Evolutionary conservation across 2,329 filamentous ascomycete species (phyloP), one percentile per base, ranked within the genome.

Genomic region (Trichoderma sp.): DNA sequence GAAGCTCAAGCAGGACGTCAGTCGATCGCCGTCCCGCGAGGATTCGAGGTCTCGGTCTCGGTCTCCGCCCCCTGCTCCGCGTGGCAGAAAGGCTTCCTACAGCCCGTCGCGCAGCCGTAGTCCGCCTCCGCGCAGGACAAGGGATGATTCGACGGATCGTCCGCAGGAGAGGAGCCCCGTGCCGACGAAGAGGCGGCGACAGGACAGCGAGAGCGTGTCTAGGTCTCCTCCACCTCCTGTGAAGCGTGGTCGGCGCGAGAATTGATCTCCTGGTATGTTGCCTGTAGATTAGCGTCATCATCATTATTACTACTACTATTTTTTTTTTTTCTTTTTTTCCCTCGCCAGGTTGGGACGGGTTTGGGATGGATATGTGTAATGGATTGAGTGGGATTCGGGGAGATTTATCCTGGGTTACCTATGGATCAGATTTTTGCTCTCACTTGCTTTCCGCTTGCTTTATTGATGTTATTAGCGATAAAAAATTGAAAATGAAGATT

Each of bases 21-120:
- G 72, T 25, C 75, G 75, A 17, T 78, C 78, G 3, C 74, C 75
- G 19, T 78, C 78, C 19, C 75, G 75, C 34, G 72, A 73, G n/a
- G 71, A 73, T 58, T 78, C 76, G 17, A 70, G 71, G 7, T 72
- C 73, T 15, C 72, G 76, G 4, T 54, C 52, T 6, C 22, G 42
- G 27, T 72, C 73, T 17, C 73, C 72, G 22, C 71, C 63, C 35
- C 67, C 72, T 19, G 59, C 63, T 17, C 71, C 71, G 29, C 73
- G 73, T 37, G 74, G 71, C 22, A 67, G 71, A 19, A 71, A 67
- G 59, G 73, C 67, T 19, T 74, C 74, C 27, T 68, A 72, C 66
- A 73, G 71, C 10, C 73, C 73, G 19, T 76, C 73, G 7, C 71
- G 69, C 37, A 67, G 64, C 57, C 58, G 65, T 17, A 69, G 68